Conservation (phyloP, 768 basidiomycete genomes). For the Suillus bovinus region DNA sequence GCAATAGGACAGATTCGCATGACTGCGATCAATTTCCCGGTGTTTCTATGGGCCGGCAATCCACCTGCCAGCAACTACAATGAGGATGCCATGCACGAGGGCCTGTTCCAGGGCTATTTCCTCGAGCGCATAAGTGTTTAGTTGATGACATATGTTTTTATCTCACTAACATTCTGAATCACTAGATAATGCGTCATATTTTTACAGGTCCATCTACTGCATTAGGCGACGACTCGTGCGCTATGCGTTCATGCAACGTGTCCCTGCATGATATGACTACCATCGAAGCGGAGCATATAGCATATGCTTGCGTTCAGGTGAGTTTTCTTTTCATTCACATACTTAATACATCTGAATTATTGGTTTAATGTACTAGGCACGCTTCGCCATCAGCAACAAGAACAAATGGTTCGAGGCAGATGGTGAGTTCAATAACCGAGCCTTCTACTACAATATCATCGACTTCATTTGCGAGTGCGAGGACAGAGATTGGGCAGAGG, state of each 20-base stretch:
- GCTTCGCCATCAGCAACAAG: too few relatives aligned
- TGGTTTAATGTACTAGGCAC: too few relatives aligned
- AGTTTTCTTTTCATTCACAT: too few relatives aligned
- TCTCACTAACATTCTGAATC: background rate
- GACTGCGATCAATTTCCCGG: background rate
- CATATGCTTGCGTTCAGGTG: slow-evolving; percentile 9
- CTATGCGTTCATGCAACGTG: background rate
- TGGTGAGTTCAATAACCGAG: slow-evolving; percentile 5
- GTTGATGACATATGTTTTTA: background rate
- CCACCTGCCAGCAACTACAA: background rate
- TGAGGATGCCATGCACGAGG: background rate
- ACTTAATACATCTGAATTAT: too few relatives aligned
- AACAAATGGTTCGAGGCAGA: slow-evolving; percentile 9
- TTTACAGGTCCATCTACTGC: slow-evolving; percentile 1
- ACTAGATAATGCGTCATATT: slow-evolving; percentile 6
- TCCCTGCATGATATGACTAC: slow-evolving; percentile 3
- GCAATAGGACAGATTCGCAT: slow-evolving; percentile 7
- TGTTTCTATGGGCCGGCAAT: slow-evolving; percentile 11
- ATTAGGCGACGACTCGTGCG: background rate
- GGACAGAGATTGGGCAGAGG: too few relatives aligned
- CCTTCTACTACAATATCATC: slow-evolving; percentile 15
- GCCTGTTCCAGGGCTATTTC: slow-evolving; percentile 9
- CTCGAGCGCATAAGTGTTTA: slow-evolving; percentile 4
- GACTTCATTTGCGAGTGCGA: too few relatives aligned
- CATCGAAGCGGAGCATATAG: slow-evolving; percentile 8